phyloP scores from a whole-genome alignment of 2,329 filamentous ascomycete species.

The Claviceps sp. region DNA sequence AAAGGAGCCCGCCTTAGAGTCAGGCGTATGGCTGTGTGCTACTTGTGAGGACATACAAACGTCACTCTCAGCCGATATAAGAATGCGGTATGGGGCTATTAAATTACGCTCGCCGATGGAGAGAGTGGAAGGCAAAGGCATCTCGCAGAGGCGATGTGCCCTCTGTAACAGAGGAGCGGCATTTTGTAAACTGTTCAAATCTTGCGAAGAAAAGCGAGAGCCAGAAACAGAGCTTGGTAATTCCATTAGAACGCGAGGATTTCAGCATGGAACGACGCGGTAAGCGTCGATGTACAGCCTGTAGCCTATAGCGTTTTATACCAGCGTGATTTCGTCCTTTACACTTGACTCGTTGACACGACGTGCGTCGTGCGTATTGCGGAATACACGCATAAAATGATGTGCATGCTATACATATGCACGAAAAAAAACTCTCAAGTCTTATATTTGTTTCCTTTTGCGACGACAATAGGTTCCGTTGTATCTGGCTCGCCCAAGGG shows the following conservation, averaged over 20 bases:
- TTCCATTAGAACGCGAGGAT: background rate
- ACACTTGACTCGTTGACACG: background rate
- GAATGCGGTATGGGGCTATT: background rate
- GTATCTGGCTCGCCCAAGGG: background rate
- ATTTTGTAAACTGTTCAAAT: conserved; percentile 7
- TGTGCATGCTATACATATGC: background rate
- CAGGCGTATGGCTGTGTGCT: conserved; percentile 11
- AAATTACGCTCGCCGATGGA: conserved; percentile 8
- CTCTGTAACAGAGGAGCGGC: conserved; percentile 4
- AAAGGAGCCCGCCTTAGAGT: background rate
- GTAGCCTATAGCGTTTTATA: background rate
- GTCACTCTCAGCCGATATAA: background rate
- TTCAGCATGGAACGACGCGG: background rate
- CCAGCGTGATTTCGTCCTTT: background rate
- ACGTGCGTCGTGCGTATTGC: too few relatives aligned
- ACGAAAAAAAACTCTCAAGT: background rate
- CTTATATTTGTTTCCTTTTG: background rate
- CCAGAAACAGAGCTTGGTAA: background rate
- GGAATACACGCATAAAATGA: background rate
- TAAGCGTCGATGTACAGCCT: background rate
- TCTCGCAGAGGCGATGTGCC: conserved; percentile 7
- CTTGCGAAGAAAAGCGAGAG: background rate
- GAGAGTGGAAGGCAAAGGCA: conserved; percentile 1
- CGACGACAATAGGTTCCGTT: background rate
- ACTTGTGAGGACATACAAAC: conserved; percentile 7